phyloP scores from a whole-genome alignment of 352 stramenopile species.

The Phytophthora hybrid region DNA sequence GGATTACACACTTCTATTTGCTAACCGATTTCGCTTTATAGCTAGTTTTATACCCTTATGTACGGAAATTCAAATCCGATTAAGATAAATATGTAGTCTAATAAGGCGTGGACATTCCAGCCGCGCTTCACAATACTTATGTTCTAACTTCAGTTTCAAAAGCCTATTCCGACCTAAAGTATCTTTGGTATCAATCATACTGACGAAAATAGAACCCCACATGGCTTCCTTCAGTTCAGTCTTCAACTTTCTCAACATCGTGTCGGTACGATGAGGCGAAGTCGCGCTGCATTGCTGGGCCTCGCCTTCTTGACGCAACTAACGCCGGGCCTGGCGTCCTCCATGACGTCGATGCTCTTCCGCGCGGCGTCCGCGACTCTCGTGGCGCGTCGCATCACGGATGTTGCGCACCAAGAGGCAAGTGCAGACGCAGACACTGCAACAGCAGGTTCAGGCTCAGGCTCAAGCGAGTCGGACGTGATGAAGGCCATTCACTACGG shows the following conservation, averaged over 20 bases:
- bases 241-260: constrained; percentile 21
- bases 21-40: too few species aligned
- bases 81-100: too few species aligned
- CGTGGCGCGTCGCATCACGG: constrained; percentile 25
- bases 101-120: too few species aligned
- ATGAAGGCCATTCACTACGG: constrained; percentile 53
- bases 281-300: constrained; percentile 6
- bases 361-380: constrained; percentile 19
- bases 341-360: constrained; percentile 35
- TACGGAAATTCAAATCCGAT: too few species aligned
- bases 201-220: constrained; percentile 5
- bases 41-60: too few species aligned
- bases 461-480: constrained; percentile 12
- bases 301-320: constrained; percentile 4
- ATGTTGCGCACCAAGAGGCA: constrained; percentile 3
- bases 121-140: too few species aligned
- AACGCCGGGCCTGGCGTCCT: constrained; percentile 10
- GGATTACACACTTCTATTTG: too few species aligned
- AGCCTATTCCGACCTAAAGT: neutral
- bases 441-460: neutral
- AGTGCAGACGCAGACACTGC: neutral
- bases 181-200: constrained; percentile 8
- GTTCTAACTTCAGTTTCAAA: neutral
- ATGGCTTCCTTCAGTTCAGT: constrained; percentile 4
- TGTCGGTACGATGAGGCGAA: constrained; percentile 18